Conservation (phyloP, 2,329 filamentous ascomycete species). For the Gaeumannomyces tritici region DNA sequence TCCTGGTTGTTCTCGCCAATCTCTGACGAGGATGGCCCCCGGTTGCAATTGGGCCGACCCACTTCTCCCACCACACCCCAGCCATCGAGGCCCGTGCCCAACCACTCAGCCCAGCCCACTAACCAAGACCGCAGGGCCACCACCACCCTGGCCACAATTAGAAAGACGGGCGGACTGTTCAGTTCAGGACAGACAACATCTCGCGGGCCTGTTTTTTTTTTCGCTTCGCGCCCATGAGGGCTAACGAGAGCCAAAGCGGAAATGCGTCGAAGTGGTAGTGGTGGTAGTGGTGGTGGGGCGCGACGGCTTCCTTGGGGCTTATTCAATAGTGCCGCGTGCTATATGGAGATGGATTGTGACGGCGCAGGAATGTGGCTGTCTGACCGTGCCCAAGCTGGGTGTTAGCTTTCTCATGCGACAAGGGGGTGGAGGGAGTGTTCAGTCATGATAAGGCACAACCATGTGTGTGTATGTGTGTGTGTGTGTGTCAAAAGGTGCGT, state of each 20-base stretch:
- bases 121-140: background rate
- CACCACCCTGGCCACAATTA: background rate
- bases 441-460: background rate
- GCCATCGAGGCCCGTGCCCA: background rate
- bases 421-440: background rate
- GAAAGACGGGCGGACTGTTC: background rate
- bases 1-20: background rate
- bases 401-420: background rate
- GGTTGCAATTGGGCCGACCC: background rate
- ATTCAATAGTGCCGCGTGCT: background rate
- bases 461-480: too few species aligned
- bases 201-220: too few species aligned
- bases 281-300: background rate
- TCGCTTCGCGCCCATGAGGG: too few species aligned
- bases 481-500: too few species aligned
- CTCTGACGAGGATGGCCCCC: background rate
- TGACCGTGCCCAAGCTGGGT: background rate
- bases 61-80: too few species aligned
- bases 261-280: background rate
- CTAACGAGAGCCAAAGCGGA: too few species aligned
- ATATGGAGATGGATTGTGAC: too few species aligned
- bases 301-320: background rate
- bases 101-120: background rate
- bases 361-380: too few species aligned
- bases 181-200: background rate